phyloP scores from a whole-genome alignment of 2,329 filamentous ascomycete species.

The Orbilia ellipsospora region DNA sequence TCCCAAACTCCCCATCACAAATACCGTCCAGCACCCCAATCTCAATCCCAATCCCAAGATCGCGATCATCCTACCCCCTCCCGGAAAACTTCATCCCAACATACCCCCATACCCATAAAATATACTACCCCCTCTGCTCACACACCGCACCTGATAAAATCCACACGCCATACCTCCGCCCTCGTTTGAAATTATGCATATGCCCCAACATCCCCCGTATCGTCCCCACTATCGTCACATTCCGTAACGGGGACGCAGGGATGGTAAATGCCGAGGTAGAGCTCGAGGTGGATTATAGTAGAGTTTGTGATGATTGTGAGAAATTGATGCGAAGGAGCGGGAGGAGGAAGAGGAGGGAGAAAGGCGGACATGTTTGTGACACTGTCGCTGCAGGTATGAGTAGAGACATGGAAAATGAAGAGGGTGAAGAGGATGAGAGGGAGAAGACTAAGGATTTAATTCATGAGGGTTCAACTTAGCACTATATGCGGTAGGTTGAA shows the following conservation, averaged over 20 bases:
- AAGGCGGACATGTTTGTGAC: too few species aligned
- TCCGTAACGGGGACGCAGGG: neutral
- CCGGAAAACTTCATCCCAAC: slow-evolving; percentile 7
- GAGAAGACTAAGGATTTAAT: too few species aligned
- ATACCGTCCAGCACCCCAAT: neutral
- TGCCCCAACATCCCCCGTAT: slow-evolving; percentile 22
- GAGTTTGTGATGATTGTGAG: slow-evolving; percentile 71
- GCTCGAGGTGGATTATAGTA: slow-evolving; percentile 23
- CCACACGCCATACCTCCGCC: slow-evolving; percentile 3
- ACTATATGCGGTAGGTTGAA: too few species aligned
- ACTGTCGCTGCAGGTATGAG: too few species aligned
- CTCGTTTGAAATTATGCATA: slow-evolving; percentile 24
- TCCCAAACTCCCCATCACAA: slow-evolving; percentile 1
- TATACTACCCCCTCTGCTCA: slow-evolving; percentile 29
- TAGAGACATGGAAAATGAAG: too few species aligned
- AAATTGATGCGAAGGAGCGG: slow-evolving; percentile 70
- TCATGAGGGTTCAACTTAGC: too few species aligned
- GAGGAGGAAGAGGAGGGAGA: too few species aligned
- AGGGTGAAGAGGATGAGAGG: too few species aligned
- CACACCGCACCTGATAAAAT: slow-evolving; percentile 30
- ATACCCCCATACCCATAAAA: slow-evolving; percentile 26
- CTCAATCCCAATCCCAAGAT: neutral
- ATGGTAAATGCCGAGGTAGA: slow-evolving; percentile 4
- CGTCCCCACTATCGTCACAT: slow-evolving; percentile 2
- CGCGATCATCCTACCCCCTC: slow-evolving; percentile 23